Evolutionary conservation across 805 yeast genomes (phyloP), one percentile per base, ranked within the genome.

Genomic region (Yarrowia alimentaria): DNA sequence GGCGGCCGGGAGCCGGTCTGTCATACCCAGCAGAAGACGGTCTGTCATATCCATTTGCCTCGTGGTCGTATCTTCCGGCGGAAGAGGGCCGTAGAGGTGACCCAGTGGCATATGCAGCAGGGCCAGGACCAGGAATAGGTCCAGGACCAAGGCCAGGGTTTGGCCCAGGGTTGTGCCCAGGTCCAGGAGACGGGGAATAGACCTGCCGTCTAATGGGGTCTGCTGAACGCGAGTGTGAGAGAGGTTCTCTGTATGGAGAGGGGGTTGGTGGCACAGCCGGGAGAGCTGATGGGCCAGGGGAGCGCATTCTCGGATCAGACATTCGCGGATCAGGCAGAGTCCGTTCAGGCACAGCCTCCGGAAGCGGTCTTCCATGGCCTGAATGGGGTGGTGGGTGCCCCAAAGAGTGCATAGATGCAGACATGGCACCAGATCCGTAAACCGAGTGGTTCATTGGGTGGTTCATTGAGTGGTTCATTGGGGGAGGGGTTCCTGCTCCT

Each of bases 361-460:
- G 47, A 13, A 40, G 47, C n/a, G 47, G 47, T 28, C 47, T 26
- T 6, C 45, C 18, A 10, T 38, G n/a, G n/a, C n/a, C n/a, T n/a
- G n/a, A n/a, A n/a, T n/a, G n/a, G n/a, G n/a, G n/a, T n/a, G n/a
- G n/a, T n/a, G n/a, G n/a, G n/a, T n/a, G 45, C 2, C 32, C 31
- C 12, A 38, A 18, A n/a, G 32, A 18, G 11, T 37, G 43, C 43
- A 38, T 19, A 17, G 45, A 37, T 3, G 31, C 20, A 0, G 43
- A 24, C 30, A 37, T 24, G 6, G 29, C n/a, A n/a, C n/a, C n/a
- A n/a, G n/a, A n/a, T n/a, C n/a, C n/a, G n/a, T n/a, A n/a, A n/a
- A n/a, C n/a, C n/a, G n/a, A 12, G 6, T 33, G 38, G 16, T 20
- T 20, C 42, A 35, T 35, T 13, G 42, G 40, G 16, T 34, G 4